phyloP scores from a whole-genome alignment of 75 land plant species.

The Pinus albicaulis region DNA sequence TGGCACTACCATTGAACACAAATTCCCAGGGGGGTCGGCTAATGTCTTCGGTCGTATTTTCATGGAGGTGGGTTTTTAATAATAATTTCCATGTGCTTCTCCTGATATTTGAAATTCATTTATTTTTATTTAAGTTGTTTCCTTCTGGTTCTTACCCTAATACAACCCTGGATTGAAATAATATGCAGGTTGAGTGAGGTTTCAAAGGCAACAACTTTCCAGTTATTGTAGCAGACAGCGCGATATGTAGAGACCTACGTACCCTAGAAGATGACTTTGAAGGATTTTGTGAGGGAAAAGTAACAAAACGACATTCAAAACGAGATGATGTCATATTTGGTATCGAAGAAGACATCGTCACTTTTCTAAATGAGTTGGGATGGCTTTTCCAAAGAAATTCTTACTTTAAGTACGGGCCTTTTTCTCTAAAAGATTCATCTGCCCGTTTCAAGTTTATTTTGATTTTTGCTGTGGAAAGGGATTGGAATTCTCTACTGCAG shows the following conservation, averaged over 20 bases:
- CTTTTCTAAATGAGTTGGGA: constrained; percentile 44
- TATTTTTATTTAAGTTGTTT: neutral
- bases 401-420: neutral
- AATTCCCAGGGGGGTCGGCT: constrained; percentile 14
- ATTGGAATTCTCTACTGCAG: constrained; percentile 43
- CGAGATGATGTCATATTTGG: constrained; percentile 5
- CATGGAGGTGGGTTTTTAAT: constrained; percentile 28
- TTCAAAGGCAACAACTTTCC: constrained; percentile 26
- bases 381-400: constrained; percentile 38
- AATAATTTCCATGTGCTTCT: neutral
- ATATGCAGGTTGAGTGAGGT: constrained; percentile 30
- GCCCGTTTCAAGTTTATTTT: constrained; percentile 26
- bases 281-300: constrained; percentile 12
- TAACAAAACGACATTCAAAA: constrained; percentile 1
- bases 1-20: constrained; percentile 1
- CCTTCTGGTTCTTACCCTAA: neutral
- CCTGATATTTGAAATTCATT: neutral
- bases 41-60: constrained; percentile 38
- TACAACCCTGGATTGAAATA: neutral
- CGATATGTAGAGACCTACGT: constrained; percentile 32
- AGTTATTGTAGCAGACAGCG: constrained; percentile 37
- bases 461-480: constrained; percentile 34
- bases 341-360: constrained; percentile 11
- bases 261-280: constrained; percentile 34
- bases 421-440: neutral